Base-by-base conservation (phyloP, 164 flowering plant species). In the Aristolochia californica region DNA sequence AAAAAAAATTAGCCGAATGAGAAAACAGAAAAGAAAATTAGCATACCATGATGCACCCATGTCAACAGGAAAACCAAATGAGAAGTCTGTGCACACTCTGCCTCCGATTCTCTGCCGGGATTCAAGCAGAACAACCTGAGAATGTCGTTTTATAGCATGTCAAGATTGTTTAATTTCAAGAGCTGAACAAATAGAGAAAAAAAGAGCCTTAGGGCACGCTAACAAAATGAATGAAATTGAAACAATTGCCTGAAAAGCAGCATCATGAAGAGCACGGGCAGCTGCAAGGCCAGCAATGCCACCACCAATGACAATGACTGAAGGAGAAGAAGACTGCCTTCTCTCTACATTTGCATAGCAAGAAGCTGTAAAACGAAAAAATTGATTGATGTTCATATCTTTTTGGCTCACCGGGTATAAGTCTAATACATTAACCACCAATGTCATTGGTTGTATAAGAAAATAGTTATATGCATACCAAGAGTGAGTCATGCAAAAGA, bases 61-160 rank as follows among this genome's bases (percentile, higher is more conserved):
- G 65, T 89, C 97, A 58, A 89, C 80, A 24, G 97, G 97, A 68
- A 89, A 89, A 50, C 97, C 97, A 78, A 87, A 87, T 21, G 91
- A 78, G 66, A 76, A 82, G 66, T 89, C 81, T 20, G 97, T 89
- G 71, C 71, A 64, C 61, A 84, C 80, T 27, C 97, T 76, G 22
- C 97, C 97, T 60, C 97, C 97, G 72, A 89, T 61, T 70, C 97
- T 79, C 56, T 83, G 83, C 48, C 90, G 78, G 4, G 97, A 89
- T 73, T 89, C 97, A 71, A 94, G 63, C 57, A 94, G 53, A 17
- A 72, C 65, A 49, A 93, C 99, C 98, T 93, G 68, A 45, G 20
- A 55, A 58, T 0, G 17, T 51, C 10, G 5, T 34, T 18, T 47
- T 17, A 8, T 17, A 20, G 18, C 50, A 5, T 17, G 50, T 47